Conservation (phyloP, 2,329 filamentous ascomycete genomes). For the Pestalotiopsis sp. region DNA sequence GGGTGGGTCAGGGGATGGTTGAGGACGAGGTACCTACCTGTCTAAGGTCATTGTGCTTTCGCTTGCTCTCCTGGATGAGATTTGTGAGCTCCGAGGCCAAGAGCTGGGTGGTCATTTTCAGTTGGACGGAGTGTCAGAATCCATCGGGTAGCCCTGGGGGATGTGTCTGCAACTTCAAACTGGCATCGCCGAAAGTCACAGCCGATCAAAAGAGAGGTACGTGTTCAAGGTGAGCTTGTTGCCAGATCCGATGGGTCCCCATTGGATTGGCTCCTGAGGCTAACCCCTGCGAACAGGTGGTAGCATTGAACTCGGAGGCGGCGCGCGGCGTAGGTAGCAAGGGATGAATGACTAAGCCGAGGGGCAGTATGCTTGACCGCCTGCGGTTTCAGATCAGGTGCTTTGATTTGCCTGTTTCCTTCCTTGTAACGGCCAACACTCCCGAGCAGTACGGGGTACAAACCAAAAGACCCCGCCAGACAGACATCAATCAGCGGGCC, state of each 20-base stretch:
- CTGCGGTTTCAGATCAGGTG: slow-evolving; percentile 6
- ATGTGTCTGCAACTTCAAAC: not conserved
- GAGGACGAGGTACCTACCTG: slow-evolving; percentile 53
- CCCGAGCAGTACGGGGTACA: not conserved
- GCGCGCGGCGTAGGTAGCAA: not conserved
- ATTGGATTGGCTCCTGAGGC: not conserved
- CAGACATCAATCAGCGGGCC: not conserved
- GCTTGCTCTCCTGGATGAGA: slow-evolving; percentile 92
- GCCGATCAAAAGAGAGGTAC: not conserved
- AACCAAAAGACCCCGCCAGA: not conserved
- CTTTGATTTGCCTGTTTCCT: not conserved
- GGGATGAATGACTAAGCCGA: slow-evolving; percentile 20
- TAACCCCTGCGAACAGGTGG: not conserved
- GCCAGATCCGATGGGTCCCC: slow-evolving; percentile 29
- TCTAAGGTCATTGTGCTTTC: slow-evolving; percentile 88
- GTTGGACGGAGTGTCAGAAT: slow-evolving; percentile 22
- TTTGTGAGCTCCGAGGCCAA: slow-evolving; percentile 85
- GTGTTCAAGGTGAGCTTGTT: slow-evolving; percentile 25
- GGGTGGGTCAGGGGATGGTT: slow-evolving; percentile 27
- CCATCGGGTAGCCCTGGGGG: slow-evolving; percentile 20
- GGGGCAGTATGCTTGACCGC: slow-evolving; percentile 7
- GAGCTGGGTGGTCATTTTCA: slow-evolving; percentile 87
- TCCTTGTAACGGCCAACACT: not conserved
- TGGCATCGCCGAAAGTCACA: not conserved
- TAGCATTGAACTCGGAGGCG: not conserved